These are phyloP conservation scores for Helicostylum pulchrum DNA, from an alignment of 192 early-diverging fungal genomes.

Conservation along the genomic window DNA sequence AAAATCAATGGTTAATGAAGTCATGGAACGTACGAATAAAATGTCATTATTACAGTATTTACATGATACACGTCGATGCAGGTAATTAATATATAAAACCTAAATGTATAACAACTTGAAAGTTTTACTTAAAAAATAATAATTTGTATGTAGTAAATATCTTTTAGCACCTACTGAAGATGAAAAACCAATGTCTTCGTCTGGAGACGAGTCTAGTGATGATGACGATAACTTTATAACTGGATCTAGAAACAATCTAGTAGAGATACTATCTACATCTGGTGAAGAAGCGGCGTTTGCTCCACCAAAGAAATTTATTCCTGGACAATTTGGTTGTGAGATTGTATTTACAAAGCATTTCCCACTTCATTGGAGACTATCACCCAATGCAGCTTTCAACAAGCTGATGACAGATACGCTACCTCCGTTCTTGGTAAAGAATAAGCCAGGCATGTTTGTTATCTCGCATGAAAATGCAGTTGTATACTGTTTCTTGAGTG, in stretches of 20 bases:
- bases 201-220: constrained; percentile 54
- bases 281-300: constrained; percentile 24
- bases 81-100: constrained; percentile 37
- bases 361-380: constrained; percentile 74
- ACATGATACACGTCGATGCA: constrained; percentile 58
- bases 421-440: constrained; percentile 60
- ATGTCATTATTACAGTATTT: constrained; percentile 58
- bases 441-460: constrained; percentile 73
- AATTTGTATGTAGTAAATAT: constrained; percentile 51
- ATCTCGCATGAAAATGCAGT: constrained; percentile 51
- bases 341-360: constrained; percentile 60
- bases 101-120: background rate
- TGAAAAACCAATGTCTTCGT: constrained; percentile 30
- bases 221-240: constrained; percentile 45
- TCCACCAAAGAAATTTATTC: constrained; percentile 42
- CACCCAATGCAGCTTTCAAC: constrained; percentile 60
- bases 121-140: background rate
- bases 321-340: constrained; percentile 71
- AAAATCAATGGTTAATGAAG: constrained; percentile 51
- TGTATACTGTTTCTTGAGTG: constrained; percentile 56
- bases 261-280: constrained; percentile 33
- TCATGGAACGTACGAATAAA: constrained; percentile 65
- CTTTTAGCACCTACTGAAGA: constrained; percentile 43
- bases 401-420: constrained; percentile 52
- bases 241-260: constrained; percentile 26